Percentiles rank a stretch among this genome's conserved stretches.
These are phyloP conservation scores for Zygotorulaspora florentina DNA, from an alignment of 805 yeast genomes.

Conservation along the genomic window DNA sequence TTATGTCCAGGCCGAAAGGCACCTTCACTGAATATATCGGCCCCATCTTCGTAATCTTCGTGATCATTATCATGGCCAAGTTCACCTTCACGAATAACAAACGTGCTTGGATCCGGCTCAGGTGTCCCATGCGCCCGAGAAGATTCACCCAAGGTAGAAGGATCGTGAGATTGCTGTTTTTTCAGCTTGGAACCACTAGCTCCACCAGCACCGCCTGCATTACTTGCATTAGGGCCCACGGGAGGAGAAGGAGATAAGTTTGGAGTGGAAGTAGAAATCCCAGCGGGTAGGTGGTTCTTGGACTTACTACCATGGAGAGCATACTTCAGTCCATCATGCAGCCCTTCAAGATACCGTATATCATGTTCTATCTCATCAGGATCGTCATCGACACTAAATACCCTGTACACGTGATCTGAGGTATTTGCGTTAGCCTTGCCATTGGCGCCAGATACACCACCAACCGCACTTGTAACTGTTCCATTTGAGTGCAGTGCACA, in stretches of 20 bases:
- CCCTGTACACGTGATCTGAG: conserved; percentile 31
- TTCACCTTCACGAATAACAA: conserved; percentile 18
- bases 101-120: conserved; percentile 9
- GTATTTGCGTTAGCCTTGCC: conserved; percentile 1
- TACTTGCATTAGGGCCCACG: neutral
- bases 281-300: conserved; percentile 2
- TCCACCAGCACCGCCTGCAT: neutral
- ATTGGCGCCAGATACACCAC: conserved; percentile 4
- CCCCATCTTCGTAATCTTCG: conserved; percentile 13
- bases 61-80: conserved; percentile 15
- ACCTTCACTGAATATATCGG: conserved; percentile 8
- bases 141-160: neutral
- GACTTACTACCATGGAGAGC: conserved; percentile 30
- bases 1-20: conserved; percentile 15
- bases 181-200: neutral
- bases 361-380: conserved; percentile 65
- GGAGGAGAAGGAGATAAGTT: conserved; percentile 1
- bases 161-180: conserved; percentile 1
- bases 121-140: conserved; percentile 3
- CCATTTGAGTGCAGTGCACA: conserved; percentile 21
- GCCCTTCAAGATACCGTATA: conserved; percentile 65
- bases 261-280: conserved; percentile 4
- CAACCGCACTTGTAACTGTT: conserved; percentile 18
- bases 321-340: conserved; percentile 61
- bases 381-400: conserved; percentile 81